Conservation (phyloP, 2,329 filamentous ascomycete species). For the Trichoderma oligosporum region DNA sequence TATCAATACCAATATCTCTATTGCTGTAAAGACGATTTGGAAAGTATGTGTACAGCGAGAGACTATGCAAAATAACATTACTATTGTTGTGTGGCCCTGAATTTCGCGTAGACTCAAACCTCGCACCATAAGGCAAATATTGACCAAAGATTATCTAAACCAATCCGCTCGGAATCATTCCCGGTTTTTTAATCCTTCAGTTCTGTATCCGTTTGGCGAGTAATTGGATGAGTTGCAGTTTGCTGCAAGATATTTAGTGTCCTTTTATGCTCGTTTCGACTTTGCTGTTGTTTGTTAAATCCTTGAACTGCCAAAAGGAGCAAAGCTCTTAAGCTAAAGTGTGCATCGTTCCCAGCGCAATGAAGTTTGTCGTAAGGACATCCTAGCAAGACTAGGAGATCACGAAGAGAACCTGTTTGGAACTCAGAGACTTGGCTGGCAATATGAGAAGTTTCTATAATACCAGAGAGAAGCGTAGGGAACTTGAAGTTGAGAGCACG, state of each 20-base stretch:
- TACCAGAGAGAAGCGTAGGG: background rate
- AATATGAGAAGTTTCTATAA: background rate
- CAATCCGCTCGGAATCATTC: too few relatives aligned
- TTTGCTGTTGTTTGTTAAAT: background rate
- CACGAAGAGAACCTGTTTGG: background rate
- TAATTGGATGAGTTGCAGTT: background rate
- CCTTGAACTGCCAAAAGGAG: background rate
- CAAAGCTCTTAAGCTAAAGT: background rate
- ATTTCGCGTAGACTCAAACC: too few relatives aligned
- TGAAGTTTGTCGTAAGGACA: background rate
- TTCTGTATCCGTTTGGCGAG: background rate
- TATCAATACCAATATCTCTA: too few relatives aligned
- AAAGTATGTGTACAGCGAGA: too few relatives aligned
- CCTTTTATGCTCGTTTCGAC: background rate
- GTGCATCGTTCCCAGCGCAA: background rate
- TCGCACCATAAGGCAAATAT: too few relatives aligned
- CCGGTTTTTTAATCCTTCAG: background rate
- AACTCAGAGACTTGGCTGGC: background rate
- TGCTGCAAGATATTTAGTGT: background rate
- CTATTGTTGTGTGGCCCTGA: too few relatives aligned
- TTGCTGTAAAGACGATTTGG: too few relatives aligned
- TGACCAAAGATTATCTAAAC: too few relatives aligned
- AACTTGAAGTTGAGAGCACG: background rate
- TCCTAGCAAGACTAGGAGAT: background rate
- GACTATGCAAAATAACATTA: too few relatives aligned